A percentile compares a stretch with the other conserved stretches of the same genome.
Evolutionary conservation across 1,284 basidiomycete genomes (phyloP).

Genomic region (Austropuccinia psidii): DNA sequence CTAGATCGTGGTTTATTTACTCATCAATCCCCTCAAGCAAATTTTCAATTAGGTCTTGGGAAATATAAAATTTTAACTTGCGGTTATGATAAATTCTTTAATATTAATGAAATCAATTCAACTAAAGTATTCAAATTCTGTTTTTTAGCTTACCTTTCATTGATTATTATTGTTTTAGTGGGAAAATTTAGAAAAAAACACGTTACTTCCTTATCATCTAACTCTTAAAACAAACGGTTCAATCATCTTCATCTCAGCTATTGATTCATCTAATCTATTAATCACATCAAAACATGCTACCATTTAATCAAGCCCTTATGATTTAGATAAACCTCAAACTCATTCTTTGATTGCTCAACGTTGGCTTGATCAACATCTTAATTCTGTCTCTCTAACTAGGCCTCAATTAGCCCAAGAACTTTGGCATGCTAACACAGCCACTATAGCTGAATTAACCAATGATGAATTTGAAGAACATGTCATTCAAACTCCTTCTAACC

Average conservation of each 20-base stretch:
- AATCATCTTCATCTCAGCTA: conserved; percentile 88
- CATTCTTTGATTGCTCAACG: conserved; percentile 71
- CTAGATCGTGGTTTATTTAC: conserved; percentile 82
- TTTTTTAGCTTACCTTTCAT: conserved; percentile 1
- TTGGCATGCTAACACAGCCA: conserved; percentile 79
- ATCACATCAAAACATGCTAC: conserved; percentile 89
- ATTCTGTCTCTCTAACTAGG: conserved; percentile 59
- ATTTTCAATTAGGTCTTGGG: conserved; percentile 42
- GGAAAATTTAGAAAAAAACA: conserved; percentile 64
- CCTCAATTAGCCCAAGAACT: conserved; percentile 65
- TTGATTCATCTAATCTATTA: conserved; percentile 66
- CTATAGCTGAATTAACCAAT: conserved; percentile 80
- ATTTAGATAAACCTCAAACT: conserved; percentile 42
- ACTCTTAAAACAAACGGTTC: conserved; percentile 97
- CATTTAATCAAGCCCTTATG: conserved; percentile 50
- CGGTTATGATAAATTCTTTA: conserved; percentile 99
- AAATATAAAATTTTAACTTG: conserved; percentile 62
- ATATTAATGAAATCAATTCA: conserved; percentile 91
- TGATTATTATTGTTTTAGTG: conserved; percentile 57
- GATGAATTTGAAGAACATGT: conserved; percentile 98
- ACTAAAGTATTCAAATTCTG: conserved; percentile 62
- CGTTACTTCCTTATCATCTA: conserved; percentile 71
- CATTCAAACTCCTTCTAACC: conserved; percentile 67
- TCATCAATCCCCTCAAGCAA: conserved; percentile 47
- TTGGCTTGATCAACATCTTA: conserved; percentile 74